Evolutionary conservation across 257 asterid species (phyloP), one percentile per base, ranked within the genome.

Genomic region (Solanum gracilifrons): DNA sequence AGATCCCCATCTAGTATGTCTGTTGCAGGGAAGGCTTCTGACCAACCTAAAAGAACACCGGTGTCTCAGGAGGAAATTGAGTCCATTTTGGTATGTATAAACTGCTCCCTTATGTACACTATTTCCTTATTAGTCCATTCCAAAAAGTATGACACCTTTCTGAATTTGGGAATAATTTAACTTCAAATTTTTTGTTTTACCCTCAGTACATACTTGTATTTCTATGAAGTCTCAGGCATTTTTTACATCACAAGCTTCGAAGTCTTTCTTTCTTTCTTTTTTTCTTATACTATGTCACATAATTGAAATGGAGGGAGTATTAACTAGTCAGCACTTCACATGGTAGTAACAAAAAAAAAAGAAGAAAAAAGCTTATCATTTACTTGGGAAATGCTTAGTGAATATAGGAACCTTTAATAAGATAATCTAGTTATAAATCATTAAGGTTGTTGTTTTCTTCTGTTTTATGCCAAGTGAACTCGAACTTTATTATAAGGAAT

Each of bases 11-110:
- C 95, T 86, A 92, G 80, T 90, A 85, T 39, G 79, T 89, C 95
- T 71, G 86, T 90, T 5, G 95, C 95, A 89, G 98, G 98, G 89
- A 97, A 92, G 91, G 99, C 98, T 89, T 95, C 98, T 74, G 98
- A 95, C 89, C 99, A 95, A 90, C 98, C 98, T 48, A 94, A 94
- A 92, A 88, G 99, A 91, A 93, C 98, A 82, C 98, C 96, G 1
- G 93, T 96, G 64, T 87, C 99, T 89, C 92, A 90, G 87, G 98
- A 95, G 82, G 99, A 95, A 94, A 97, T 97, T 62, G 99, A 97
- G 32, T 90, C 94, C 72, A 85, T 97, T 89, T 86, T 95, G 99
- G 99, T 97, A 93, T 13, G 93, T 87, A 76, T 69, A 25, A 39
- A 31, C 25, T 58, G 9, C 20, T 74, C 82, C 48, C 1, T 35